Evolutionary conservation across 495 filamentous ascomycete species (phyloP).

Genomic region (Penicillium longicatenatum): DNA sequence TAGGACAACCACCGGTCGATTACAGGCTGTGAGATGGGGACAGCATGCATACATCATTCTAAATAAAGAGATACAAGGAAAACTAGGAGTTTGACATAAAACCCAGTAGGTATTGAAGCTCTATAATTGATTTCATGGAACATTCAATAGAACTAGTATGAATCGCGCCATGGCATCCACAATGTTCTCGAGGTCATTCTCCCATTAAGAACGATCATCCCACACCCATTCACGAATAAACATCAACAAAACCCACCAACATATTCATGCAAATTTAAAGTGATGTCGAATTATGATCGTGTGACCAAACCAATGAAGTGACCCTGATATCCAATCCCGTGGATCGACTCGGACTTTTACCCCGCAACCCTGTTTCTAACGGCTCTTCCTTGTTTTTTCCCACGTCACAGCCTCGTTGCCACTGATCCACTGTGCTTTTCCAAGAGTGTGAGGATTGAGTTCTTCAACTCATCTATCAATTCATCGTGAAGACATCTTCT

Average conservation of each 20-base stretch:
- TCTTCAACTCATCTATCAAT: background rate
- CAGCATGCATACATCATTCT: no score
- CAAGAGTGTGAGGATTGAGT: background rate
- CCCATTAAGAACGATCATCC: no score
- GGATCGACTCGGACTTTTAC: background rate
- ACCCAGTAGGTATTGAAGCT: no score
- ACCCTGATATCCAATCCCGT: background rate
- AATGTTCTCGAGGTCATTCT: no score
- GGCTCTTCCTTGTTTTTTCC: slow-evolving; percentile 2
- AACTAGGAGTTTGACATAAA: no score
- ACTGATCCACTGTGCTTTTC: background rate
- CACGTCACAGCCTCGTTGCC: background rate
- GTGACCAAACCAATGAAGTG: background rate
- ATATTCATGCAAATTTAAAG: background rate
- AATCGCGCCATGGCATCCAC: no score
- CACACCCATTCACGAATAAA: no score
- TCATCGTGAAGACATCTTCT: background rate
- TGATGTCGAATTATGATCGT: background rate
- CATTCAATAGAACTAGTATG: no score
- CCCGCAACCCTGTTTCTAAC: background rate
- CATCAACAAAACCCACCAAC: background rate
- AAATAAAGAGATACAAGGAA: background rate
- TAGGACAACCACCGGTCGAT: no score
- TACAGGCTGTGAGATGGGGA: no score
- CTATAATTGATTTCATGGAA: no score